phyloP scores from a whole-genome alignment of 768 basidiomycete species.

The Suillus placidus region DNA sequence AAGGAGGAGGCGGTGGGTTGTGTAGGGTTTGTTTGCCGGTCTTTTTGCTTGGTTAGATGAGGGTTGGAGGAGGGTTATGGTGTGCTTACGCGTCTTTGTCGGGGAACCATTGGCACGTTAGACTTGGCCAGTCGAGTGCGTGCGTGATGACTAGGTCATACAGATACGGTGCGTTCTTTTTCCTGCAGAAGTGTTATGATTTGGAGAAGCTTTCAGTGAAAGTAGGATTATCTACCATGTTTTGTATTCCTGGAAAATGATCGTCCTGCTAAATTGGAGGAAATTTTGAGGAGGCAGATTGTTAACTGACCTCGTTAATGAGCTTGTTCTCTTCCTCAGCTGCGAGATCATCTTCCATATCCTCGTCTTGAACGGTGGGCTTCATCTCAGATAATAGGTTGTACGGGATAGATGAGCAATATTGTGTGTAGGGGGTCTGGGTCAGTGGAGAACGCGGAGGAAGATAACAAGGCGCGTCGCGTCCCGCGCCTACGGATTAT shows the following conservation, averaged over 20 bases:
- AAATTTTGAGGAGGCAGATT: slow-evolving; percentile 13
- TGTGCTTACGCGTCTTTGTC: slow-evolving; percentile 85
- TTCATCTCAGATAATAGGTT: slow-evolving; percentile 39
- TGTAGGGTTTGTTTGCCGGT: slow-evolving; percentile 90
- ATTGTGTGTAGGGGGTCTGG: background rate
- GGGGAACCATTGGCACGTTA: slow-evolving; percentile 99
- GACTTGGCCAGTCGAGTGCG: slow-evolving; percentile 95
- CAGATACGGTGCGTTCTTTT: slow-evolving; percentile 96
- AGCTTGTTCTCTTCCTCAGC: slow-evolving; percentile 88
- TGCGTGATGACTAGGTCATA: slow-evolving; percentile 98
- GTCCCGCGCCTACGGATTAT: slow-evolving; percentile 13
- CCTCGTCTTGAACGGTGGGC: slow-evolving; percentile 53
- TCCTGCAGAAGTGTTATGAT: slow-evolving; percentile 50
- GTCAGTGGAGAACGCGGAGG: slow-evolving; percentile 1
- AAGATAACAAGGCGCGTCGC: slow-evolving; percentile 26
- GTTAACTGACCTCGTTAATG: slow-evolving; percentile 72
- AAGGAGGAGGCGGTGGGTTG: slow-evolving; percentile 89
- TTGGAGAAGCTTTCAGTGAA: background rate
- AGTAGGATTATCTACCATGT: slow-evolving; percentile 56
- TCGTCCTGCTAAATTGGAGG: slow-evolving; percentile 8
- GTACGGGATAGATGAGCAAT: background rate
- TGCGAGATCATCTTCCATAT: slow-evolving; percentile 76
- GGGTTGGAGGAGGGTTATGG: slow-evolving; percentile 1
- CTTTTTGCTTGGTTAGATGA: slow-evolving; percentile 41
- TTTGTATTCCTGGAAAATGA: slow-evolving; percentile 70